Conservation (phyloP, 148 eudicot genomes). For the Arctostaphylos glauca region DNA sequence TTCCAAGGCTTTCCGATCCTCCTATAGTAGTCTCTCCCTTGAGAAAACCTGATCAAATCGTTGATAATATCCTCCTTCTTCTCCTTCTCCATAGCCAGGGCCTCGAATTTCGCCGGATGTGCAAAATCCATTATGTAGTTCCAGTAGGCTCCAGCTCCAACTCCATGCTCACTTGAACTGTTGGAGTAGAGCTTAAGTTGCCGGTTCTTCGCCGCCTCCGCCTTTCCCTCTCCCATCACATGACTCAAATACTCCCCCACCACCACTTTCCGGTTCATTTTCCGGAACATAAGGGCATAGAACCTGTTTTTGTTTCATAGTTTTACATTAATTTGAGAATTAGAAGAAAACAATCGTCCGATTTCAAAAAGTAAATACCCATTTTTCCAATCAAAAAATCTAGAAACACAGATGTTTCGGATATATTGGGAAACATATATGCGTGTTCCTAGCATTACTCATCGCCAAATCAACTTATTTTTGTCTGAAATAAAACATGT, state of each 20-base stretch:
- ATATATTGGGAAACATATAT: too few species aligned
- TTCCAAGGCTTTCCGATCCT: conserved; percentile 60
- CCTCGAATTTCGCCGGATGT: conserved; percentile 53
- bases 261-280: background rate
- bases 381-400: too few species aligned
- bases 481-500: too few species aligned
- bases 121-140: conserved; percentile 38
- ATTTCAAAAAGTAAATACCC: too few species aligned
- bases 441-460: too few species aligned
- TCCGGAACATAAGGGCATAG: background rate
- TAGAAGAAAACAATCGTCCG: too few species aligned
- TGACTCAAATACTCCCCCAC: conserved; percentile 30
- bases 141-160: too few species aligned
- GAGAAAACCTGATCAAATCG: conserved; percentile 40
- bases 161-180: background rate
- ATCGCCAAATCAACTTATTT: too few species aligned
- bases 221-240: conserved; percentile 42
- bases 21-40: conserved; percentile 39
- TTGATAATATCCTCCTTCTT: conserved; percentile 42
- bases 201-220: conserved; percentile 24
- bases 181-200: conserved; percentile 48
- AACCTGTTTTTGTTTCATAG: background rate
- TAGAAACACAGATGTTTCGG: too few species aligned
- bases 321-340: too few species aligned
- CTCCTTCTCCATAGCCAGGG: conserved; percentile 34